Evolutionary conservation across 2,329 filamentous ascomycete genomes (phyloP), one percentile per base, ranked within the genome.

Genomic region (Fusarium decemcellulare): DNA sequence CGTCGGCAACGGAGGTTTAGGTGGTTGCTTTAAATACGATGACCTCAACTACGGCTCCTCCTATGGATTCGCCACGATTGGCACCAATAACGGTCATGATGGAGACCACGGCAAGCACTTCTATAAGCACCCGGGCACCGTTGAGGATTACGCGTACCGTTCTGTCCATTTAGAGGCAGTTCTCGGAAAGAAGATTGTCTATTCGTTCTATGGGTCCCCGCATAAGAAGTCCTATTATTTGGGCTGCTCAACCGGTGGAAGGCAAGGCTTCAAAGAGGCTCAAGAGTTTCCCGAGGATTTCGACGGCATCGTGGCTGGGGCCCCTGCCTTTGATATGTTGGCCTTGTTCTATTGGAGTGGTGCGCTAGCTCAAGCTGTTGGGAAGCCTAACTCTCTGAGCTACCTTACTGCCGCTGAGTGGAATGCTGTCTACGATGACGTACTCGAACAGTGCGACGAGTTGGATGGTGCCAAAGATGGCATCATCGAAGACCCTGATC

Each of bases 181-280:
- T 14, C 54, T 57, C 8, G 54, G 54, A 15, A 57, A 57, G 34
- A n/a, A 40, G 27, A 48, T 57, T 2, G 34, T 30, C 8, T 14
- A 32, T 6, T 18, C 5, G 1, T 88, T 86, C 75, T 90, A 89
- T 71, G 76, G 76, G 5, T 59, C 61, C 15, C 7, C 36, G 0
- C 76, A 79, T 1, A 76, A 76, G 2, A 84, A 84, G 64, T 83
- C 82, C 2, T 90, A 90, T 75, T 89, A 85, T 70, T 74, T 84
- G 4, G 88, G 88, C 23, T 90, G 88, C 73, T 89, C 86, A 0
- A 85, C 86, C 0, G 88, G 88, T 15, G 88, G 88, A 2, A 81
- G 88, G 1, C 86, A 90, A 77, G 88, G 86, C 10, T 78, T 88
- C 37, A 85, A 85, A 61, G 82, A 83, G 23, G 82, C 85, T 0